Evolutionary conservation across 2,329 filamentous ascomycete genomes (phyloP).

Genomic region (Talaromyces sp.): DNA sequence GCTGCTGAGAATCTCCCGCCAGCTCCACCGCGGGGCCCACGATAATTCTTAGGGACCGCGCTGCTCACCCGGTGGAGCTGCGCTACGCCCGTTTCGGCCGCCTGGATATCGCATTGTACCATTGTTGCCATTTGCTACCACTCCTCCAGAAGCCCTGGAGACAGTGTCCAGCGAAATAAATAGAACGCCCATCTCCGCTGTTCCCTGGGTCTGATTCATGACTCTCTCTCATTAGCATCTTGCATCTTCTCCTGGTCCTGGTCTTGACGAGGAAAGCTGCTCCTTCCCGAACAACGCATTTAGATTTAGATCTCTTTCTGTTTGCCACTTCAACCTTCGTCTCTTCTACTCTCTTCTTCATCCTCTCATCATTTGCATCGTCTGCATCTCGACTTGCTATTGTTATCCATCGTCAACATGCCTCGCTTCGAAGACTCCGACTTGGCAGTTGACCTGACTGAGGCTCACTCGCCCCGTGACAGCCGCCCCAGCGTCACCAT

Average conservation of each 20-base stretch:
- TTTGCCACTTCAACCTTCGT: background rate
- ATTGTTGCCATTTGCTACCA: background rate
- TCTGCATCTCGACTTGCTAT: slow-evolving; percentile 7
- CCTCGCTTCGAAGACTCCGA: slow-evolving; percentile 56
- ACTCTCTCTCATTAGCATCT: background rate
- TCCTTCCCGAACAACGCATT: background rate
- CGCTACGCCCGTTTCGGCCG: slow-evolving; percentile 15
- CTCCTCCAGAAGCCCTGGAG: background rate
- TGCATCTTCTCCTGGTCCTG: background rate
- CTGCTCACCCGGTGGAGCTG: slow-evolving; percentile 24
- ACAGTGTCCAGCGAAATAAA: background rate
- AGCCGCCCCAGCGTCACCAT: slow-evolving; percentile 17
- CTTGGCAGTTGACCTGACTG: slow-evolving; percentile 39
- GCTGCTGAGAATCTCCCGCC: slow-evolving; percentile 4
- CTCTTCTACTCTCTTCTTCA: background rate
- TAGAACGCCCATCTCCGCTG: slow-evolving; percentile 1
- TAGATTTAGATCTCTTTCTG: background rate
- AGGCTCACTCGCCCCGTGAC: slow-evolving; percentile 23
- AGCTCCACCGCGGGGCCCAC: slow-evolving; percentile 19
- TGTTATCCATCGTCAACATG: slow-evolving; percentile 42
- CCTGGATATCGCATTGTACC: slow-evolving; percentile 7
- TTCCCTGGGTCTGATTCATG: background rate
- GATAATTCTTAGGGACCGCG: slow-evolving; percentile 36
- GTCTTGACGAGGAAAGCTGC: background rate
- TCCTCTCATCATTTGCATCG: slow-evolving; percentile 1